These are phyloP conservation scores for Hymenoscyphus linearis DNA, from an alignment of 2,329 filamentous ascomycete species.

Conservation along the genomic window DNA sequence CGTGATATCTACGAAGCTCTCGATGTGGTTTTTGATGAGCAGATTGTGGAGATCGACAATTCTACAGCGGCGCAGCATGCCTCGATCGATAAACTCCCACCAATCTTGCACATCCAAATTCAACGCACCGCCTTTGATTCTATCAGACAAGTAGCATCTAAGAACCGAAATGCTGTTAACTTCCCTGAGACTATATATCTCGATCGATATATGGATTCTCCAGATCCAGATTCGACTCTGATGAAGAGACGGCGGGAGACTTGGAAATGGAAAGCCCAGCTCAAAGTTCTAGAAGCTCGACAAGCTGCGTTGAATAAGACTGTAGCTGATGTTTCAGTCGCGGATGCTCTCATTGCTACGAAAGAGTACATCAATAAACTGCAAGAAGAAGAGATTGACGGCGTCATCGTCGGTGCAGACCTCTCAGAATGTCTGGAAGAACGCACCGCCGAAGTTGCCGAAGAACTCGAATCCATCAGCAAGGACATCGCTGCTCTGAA, in stretches of 20 bases:
- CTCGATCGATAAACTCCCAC: conserved; percentile 71
- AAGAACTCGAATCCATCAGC: conserved; percentile 41
- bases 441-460: conserved; percentile 39
- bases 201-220: conserved; percentile 77
- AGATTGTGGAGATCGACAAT: conserved; percentile 65
- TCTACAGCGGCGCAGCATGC: conserved; percentile 56
- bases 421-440: conserved; percentile 40
- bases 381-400: conserved; percentile 36
- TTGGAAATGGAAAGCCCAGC: conserved; percentile 67
- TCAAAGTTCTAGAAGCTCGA: conserved; percentile 48
- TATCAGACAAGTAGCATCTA: conserved; percentile 53
- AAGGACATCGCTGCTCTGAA: conserved; percentile 43
- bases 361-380: conserved; percentile 41
- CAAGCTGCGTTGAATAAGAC: conserved; percentile 24
- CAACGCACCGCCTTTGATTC: conserved; percentile 73
- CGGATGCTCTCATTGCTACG: conserved; percentile 26
- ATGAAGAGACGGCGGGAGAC: conserved; percentile 60
- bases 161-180: conserved; percentile 71
- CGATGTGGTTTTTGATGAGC: conserved; percentile 77
- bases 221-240: conserved; percentile 49
- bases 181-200: conserved; percentile 80
- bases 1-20: conserved; percentile 77
- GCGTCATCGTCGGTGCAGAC: conserved; percentile 38
- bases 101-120: conserved; percentile 83
- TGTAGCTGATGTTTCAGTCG: conserved; percentile 23